phyloP scores from a whole-genome alignment of 805 yeast species.

The Pichia insulana region DNA sequence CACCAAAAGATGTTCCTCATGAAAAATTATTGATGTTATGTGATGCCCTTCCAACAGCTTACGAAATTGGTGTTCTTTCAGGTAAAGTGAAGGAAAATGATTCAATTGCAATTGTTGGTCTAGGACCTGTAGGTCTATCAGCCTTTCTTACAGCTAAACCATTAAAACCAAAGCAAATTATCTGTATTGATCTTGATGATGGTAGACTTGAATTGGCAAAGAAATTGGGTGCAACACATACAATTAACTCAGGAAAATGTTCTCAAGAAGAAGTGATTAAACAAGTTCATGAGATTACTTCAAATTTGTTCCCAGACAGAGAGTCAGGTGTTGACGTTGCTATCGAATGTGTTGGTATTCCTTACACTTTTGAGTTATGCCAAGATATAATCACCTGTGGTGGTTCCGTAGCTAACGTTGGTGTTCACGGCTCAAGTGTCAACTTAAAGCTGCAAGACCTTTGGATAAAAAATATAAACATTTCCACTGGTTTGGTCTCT shows the following conservation, averaged over 20 bases:
- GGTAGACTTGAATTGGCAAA: conserved; percentile 49
- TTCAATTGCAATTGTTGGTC: conserved; percentile 54
- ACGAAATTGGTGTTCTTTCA: conserved; percentile 56
- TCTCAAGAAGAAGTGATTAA: conserved; percentile 32
- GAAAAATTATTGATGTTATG: conserved; percentile 53
- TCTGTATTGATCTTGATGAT: conserved; percentile 53
- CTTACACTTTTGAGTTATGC: conserved; percentile 51
- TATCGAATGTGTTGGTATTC: conserved; percentile 58
- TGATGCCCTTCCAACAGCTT: conserved; percentile 60
- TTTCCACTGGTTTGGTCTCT: conserved; percentile 43
- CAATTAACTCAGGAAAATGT: conserved; percentile 42
- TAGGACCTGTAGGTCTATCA: conserved; percentile 61
- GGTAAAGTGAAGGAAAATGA: conserved; percentile 47
- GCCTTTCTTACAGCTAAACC: conserved; percentile 49
- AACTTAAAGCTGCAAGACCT: conserved; percentile 35
- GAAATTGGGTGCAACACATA: conserved; percentile 51
- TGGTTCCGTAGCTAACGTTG: conserved; percentile 59
- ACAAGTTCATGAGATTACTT: conserved; percentile 20
- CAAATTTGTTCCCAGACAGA: conserved; percentile 15
- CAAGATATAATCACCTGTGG: conserved; percentile 47
- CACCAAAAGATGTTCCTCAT: conserved; percentile 25
- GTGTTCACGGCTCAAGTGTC: conserved; percentile 40
- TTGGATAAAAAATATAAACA: conserved; percentile 37
- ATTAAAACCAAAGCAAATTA: conserved; percentile 45
- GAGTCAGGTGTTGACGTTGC: conserved; percentile 54